phyloP scores from a whole-genome alignment of 441 rosid genomes.

The Rhodomyrtus psidioides region DNA sequence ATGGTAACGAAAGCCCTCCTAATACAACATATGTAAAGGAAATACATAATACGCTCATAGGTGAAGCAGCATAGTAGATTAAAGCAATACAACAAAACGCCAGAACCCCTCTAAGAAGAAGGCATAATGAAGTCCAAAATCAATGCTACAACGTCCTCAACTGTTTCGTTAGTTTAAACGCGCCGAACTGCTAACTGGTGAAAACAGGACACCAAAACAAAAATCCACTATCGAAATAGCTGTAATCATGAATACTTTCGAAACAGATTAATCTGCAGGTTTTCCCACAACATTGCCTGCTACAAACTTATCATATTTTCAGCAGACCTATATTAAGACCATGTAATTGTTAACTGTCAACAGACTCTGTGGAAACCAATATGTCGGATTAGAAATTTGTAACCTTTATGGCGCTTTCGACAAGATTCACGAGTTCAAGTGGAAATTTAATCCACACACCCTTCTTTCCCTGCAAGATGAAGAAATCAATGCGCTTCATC shows the following conservation, averaged over 20 bases:
- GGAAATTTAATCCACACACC: constrained; percentile 13
- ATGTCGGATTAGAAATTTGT: not conserved
- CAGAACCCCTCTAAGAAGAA: not conserved
- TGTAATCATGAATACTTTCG: not conserved
- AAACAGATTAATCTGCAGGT: not conserved
- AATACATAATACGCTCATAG: not conserved
- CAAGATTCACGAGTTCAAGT: not conserved
- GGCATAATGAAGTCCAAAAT: not conserved
- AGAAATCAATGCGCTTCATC: not conserved
- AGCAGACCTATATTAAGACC: not conserved
- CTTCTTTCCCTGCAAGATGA: constrained; percentile 6
- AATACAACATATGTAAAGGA: not conserved
- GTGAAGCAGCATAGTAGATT: not conserved
- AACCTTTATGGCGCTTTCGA: constrained; percentile 4
- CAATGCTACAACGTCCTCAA: not conserved
- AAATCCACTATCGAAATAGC: not conserved
- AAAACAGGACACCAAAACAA: not conserved
- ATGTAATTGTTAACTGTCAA: not conserved
- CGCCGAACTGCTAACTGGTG: not conserved
- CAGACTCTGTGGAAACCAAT: not conserved
- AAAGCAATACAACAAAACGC: not conserved
- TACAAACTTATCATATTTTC: not conserved
- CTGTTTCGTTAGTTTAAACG: not conserved
- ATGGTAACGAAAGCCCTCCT: constrained; percentile 8
- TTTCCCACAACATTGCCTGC: not conserved